These are phyloP conservation scores for Cetradonia linearis DNA, from an alignment of 495 filamentous ascomycete species.

Conservation along the genomic window DNA sequence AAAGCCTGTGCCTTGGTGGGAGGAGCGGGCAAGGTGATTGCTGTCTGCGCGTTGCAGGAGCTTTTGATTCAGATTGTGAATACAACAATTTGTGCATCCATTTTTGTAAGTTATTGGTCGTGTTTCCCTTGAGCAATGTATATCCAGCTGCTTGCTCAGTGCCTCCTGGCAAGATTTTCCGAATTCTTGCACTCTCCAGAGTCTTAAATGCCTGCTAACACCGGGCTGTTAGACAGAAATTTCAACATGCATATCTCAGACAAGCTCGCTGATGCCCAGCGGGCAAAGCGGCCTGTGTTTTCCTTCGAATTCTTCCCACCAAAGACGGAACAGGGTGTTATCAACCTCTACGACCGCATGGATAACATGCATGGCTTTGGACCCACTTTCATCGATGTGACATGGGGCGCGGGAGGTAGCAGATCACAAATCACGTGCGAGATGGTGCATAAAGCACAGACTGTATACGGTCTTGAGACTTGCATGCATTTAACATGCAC, in stretches of 20 bases:
- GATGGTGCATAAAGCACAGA: conserved; percentile 95
- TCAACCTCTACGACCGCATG: conserved; percentile 99
- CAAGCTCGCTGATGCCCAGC: conserved; percentile 76
- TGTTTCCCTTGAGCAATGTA: not conserved
- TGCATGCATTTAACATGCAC: conserved; percentile 99
- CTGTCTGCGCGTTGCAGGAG: not conserved
- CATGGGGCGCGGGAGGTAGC: conserved; percentile 93
- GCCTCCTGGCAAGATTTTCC: not conserved
- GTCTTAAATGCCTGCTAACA: not conserved
- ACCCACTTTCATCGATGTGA: conserved; percentile 94
- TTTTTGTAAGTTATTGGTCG: not conserved
- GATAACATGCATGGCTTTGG: conserved; percentile 95
- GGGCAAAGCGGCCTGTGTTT: conserved; percentile 68
- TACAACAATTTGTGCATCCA: not conserved
- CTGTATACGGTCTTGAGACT: conserved; percentile 92
- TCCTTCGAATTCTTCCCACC: conserved; percentile 99
- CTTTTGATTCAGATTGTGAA: not conserved
- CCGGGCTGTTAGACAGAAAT: not conserved
- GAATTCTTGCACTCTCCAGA: not conserved
- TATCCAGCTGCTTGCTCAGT: not conserved
- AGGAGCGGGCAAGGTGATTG: not conserved
- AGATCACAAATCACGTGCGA: conserved; percentile 88
- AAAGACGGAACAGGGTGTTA: conserved; percentile 96
- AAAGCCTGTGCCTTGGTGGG: not conserved
- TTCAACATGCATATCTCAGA: conserved; percentile 73